Percentiles rank a stretch among this genome's conserved stretches.
Evolutionary conservation across 352 stramenopile genomes (phyloP).

Genomic region (Blastocystis sp.): DNA sequence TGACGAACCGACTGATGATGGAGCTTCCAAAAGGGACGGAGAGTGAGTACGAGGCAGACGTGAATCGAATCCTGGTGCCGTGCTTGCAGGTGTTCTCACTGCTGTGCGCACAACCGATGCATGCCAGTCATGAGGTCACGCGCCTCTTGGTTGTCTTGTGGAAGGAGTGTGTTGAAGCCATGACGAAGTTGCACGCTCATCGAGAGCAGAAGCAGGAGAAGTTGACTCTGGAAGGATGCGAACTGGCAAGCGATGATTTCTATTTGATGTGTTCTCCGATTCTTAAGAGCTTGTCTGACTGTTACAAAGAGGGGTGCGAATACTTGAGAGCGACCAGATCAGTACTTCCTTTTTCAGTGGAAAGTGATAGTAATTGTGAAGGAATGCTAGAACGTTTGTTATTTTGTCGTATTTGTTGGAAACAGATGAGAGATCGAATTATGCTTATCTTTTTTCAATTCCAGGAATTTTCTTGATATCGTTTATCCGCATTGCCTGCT

Average conservation of each 20-base stretch:
- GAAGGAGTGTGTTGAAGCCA: background rate
- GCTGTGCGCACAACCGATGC: background rate
- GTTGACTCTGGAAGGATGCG: background rate
- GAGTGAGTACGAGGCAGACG: background rate
- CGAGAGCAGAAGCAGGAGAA: background rate
- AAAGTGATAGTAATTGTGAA: background rate
- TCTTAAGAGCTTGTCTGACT: background rate
- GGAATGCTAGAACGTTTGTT: background rate
- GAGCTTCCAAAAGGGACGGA: background rate
- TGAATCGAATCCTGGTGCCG: background rate
- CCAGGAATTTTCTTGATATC: background rate
- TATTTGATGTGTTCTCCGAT: conserved; percentile 6
- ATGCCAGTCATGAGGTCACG: background rate
- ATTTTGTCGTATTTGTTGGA: background rate
- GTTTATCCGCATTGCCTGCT: background rate
- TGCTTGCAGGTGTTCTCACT: background rate
- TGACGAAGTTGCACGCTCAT: background rate
- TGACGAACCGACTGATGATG: background rate
- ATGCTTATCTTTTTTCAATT: background rate
- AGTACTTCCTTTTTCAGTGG: background rate
- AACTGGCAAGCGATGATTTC: conserved; percentile 38
- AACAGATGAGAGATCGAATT: background rate
- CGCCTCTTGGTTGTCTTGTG: background rate
- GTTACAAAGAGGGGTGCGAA: background rate
- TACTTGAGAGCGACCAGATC: background rate